Evolutionary conservation across 495 filamentous ascomycete genomes (phyloP).

Genomic region (Bombardia bombarda): DNA sequence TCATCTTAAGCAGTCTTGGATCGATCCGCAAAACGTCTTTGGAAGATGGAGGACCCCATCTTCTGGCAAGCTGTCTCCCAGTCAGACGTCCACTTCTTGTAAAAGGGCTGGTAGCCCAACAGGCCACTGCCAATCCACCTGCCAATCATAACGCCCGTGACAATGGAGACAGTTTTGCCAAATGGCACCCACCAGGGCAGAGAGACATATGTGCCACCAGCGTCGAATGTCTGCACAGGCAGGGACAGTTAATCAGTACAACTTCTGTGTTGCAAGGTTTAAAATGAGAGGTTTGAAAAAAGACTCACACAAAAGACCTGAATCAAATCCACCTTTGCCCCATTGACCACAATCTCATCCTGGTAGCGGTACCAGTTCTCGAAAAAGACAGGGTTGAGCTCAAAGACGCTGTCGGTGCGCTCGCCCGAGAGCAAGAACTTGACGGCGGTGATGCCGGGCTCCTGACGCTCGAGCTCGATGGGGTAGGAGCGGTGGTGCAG

Average conservation of each 20-base stretch:
- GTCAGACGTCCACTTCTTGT: conserved; percentile 42
- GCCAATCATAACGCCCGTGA: conserved; percentile 35
- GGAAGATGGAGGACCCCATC: conserved; percentile 34
- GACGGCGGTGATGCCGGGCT: conserved; percentile 11
- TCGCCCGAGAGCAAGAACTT: conserved; percentile 25
- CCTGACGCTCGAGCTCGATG: conserved; percentile 4
- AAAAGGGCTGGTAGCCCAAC: conserved; percentile 47
- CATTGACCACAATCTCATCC: conserved; percentile 35
- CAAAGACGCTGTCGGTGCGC: conserved; percentile 22
- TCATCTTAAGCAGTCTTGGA: neutral
- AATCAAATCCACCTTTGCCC: conserved; percentile 32
- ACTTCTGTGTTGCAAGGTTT: neutral
- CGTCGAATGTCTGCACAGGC: conserved; percentile 26
- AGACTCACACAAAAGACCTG: conserved; percentile 34
- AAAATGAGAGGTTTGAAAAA: neutral
- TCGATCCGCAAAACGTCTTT: conserved; percentile 21
- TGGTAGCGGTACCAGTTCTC: conserved; percentile 50
- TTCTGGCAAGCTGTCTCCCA: conserved; percentile 39
- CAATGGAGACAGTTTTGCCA: conserved; percentile 25
- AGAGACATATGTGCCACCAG: conserved; percentile 38
- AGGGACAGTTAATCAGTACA: neutral
- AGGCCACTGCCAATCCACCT: conserved; percentile 40
- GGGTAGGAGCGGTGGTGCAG: conserved; percentile 31
- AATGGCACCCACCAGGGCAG: conserved; percentile 41
- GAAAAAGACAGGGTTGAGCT: conserved; percentile 42